Evolutionary conservation across 139 green algal genomes (phyloP), one percentile per base, ranked within the genome.

Genomic region (Coccomyxa sp.): DNA sequence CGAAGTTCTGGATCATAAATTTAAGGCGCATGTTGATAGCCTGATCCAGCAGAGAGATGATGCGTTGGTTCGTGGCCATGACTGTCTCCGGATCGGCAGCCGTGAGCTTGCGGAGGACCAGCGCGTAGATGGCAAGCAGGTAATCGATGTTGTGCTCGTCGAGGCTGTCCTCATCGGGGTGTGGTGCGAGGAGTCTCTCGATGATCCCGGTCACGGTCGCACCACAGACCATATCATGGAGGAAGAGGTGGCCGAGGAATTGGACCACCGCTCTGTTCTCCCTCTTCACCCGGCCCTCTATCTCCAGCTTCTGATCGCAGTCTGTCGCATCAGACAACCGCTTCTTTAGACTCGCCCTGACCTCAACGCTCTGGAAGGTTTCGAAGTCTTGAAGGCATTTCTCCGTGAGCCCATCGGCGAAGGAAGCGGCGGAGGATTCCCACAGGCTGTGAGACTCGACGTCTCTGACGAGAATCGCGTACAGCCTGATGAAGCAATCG

Each of bases 81-180:
- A 58, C 44, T 58, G 44, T 58, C 44, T 58, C 44, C 44, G 44
- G 44, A 58, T 58, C 44, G 44, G 44, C 44, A 58, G 44, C 44
- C 44, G 44, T 58, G 44, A 58, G 44, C 44, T 58, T 58, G 44
- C 44, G 44, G 44, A 58, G 44, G 44, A 58, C 44, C 44, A 58
- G 44, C 14, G 44, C 44, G 14, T 58, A 58, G 44, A 58, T 58
- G 44, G 44, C 44, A 10, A 58, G 44, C 44, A 58, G 44, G 44
- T 58, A 58, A 58, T 58, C 44, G 44, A 58, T 58, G 44, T 58
- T 58, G 44, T 58, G 44, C 44, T 58, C 44, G 44, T 58, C 44
- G 44, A 58, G 44, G 44, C 44, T 14, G 14, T 58, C 44, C 44
- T 58, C 44, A 14, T 58, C 44, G 44, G 44, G 44, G 14, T 58